phyloP scores from a whole-genome alignment of 768 basidiomycete species.

The Amanita thiersii region DNA sequence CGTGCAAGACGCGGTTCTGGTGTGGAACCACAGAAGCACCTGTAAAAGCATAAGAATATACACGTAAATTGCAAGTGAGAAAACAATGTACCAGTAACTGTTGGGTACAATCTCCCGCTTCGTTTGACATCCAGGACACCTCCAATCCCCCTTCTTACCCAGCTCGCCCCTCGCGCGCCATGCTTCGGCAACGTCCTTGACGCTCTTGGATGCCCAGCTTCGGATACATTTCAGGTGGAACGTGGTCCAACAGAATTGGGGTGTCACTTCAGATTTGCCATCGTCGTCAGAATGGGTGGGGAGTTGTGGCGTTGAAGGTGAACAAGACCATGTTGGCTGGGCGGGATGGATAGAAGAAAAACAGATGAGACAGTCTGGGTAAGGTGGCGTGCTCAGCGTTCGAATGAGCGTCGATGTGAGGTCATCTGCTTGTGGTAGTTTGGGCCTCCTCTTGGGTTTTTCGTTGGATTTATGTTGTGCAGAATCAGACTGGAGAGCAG shows the following conservation, averaged over 20 bases:
- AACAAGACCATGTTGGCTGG: slow-evolving; percentile 85
- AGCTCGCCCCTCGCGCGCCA: slow-evolving; percentile 63
- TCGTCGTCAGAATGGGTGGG: slow-evolving; percentile 23
- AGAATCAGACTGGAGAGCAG: background rate
- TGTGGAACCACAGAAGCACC: slow-evolving; percentile 79
- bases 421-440: slow-evolving; percentile 36
- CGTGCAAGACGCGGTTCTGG: slow-evolving; percentile 67
- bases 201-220: slow-evolving; percentile 81
- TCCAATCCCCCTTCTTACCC: slow-evolving; percentile 70
- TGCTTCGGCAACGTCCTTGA: slow-evolving; percentile 64
- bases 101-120: slow-evolving; percentile 60
- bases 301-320: slow-evolving; percentile 43
- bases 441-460: background rate
- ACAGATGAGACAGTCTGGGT: slow-evolving; percentile 77
- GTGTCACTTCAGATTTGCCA: slow-evolving; percentile 11
- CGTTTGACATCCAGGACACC: slow-evolving; percentile 90
- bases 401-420: slow-evolving; percentile 68
- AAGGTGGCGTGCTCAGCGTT: slow-evolving; percentile 60
- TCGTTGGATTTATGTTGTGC: background rate
- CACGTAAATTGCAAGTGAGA: background rate
- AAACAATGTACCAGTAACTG: slow-evolving; percentile 50
- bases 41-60: slow-evolving; percentile 15
- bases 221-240: slow-evolving; percentile 89
- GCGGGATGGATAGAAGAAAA: slow-evolving; percentile 72
- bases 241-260: slow-evolving; percentile 80